Conservation (phyloP, 495 filamentous ascomycete species). For the Xylaria cubensis region DNA sequence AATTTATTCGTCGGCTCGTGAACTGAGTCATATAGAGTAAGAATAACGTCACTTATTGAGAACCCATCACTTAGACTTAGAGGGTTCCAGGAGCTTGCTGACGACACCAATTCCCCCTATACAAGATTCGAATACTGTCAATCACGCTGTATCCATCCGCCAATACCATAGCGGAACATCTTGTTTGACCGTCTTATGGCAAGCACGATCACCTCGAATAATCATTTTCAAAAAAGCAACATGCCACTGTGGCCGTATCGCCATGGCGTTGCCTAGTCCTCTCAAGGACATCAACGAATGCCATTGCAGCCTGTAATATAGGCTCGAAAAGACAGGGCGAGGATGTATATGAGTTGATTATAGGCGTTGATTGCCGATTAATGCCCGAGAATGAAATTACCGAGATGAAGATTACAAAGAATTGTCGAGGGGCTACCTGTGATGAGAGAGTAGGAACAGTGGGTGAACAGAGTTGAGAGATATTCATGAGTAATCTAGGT, state of each 20-base stretch:
- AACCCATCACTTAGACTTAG: background rate
- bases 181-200: background rate
- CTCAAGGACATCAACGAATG: conserved; percentile 43
- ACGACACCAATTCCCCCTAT: background rate
- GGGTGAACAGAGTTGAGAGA: background rate
- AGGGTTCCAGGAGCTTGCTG: background rate
- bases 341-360: background rate
- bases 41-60: background rate
- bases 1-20: background rate
- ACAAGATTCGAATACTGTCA: background rate
- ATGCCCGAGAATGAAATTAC: conserved; percentile 1
- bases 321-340: conserved; percentile 27
- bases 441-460: background rate
- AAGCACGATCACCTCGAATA: background rate
- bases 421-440: background rate
- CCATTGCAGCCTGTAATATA: conserved; percentile 45
- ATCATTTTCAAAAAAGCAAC: conserved; percentile 19
- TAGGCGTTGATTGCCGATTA: conserved; percentile 12
- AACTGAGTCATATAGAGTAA: background rate
- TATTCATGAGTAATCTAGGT: background rate
- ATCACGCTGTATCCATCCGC: background rate
- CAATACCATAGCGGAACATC: background rate
- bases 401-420: background rate
- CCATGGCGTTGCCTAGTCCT: conserved; percentile 38
- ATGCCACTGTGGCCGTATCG: conserved; percentile 47